Evolutionary conservation across 2,329 filamentous ascomycete genomes (phyloP), one percentile per base, ranked within the genome.

Genomic region (Phialophora expanda): DNA sequence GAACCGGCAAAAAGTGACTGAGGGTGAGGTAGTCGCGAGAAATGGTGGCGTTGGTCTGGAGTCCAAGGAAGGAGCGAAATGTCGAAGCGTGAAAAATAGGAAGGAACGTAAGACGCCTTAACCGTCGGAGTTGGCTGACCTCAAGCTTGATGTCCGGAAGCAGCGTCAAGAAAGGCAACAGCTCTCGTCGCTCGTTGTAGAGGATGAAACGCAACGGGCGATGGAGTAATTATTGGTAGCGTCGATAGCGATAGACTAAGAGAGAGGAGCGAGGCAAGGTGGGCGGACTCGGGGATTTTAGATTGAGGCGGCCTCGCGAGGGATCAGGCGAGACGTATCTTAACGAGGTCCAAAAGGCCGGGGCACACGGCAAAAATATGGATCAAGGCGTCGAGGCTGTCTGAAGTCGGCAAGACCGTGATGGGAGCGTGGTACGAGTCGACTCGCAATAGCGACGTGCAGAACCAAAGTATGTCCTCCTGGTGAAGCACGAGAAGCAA

Each of bases 311-410:
- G 62, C 54, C 24, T 32, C 64, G 64, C 64, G 56, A 66, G 62
- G 64, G 64, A 66, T 65, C 61, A 66, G 61, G 67, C 67, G 67
- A 69, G 61, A 63, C 62, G 59, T 60, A 58, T 44, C 30, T 61
- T 61, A 53, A 61, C 58, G 60, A 56, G 51, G 14, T 46, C 26
- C 50, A 51, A 17, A 61, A 48, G 60, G 59, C 46, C 28, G 64
- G 61, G 46, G 28, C 28, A 63, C 26, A 51, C 59, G 51, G 65
- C 59, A 66, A 59, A 60, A 56, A 24, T 56, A 24, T 62, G 60
- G 61, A 55, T 32, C 53, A 20, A 44, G 50, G 53, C 34, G 53
- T 51, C 56, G 60, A 55, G 34, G 60, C 50, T 32, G 51, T 32
- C 30, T 62, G 51, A 26, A 28, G 32, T n/a, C 38, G 38, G 17